Conservation (phyloP, 148 eudicot genomes). For the Gaultheria prostrata region DNA sequence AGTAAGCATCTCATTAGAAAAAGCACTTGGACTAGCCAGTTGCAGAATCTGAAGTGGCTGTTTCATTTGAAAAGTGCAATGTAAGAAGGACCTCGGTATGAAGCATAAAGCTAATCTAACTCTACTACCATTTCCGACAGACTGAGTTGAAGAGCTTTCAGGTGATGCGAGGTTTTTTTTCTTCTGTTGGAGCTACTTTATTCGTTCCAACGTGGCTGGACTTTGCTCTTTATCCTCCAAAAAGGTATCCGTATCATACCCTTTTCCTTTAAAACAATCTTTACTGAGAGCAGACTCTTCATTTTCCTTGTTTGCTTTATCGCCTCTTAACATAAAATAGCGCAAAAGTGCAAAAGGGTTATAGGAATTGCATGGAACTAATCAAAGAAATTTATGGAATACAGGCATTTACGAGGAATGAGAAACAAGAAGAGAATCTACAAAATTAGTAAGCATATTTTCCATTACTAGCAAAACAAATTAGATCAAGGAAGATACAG, state of each 20-base stretch:
- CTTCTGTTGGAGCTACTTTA: background rate
- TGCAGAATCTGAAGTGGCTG: background rate
- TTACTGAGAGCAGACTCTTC: background rate
- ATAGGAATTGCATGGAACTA: background rate
- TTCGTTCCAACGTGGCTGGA: constrained; percentile 8
- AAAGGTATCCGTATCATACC: background rate
- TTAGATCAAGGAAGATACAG: constrained; percentile 10
- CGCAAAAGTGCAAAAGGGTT: background rate
- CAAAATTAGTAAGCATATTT: constrained; percentile 14
- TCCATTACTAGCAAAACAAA: constrained; percentile 10
- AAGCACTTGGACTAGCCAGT: background rate
- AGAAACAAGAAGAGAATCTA: constrained; percentile 7
- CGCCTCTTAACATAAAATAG: background rate
- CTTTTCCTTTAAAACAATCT: background rate
- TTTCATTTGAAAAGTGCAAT: background rate
- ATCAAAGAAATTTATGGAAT: background rate
- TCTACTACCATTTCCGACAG: background rate
- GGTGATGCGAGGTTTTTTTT: background rate
- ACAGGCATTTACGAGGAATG: constrained; percentile 3
- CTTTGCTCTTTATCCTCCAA: constrained; percentile 9
- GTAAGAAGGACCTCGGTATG: background rate
- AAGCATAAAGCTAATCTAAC: constrained; percentile 11
- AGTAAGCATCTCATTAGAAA: background rate
- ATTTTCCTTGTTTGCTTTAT: background rate
- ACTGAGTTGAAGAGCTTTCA: background rate